These are phyloP conservation scores for Emmonsiellopsis sp. DNA, from an alignment of 2,329 filamentous ascomycete genomes.

Conservation along the genomic window DNA sequence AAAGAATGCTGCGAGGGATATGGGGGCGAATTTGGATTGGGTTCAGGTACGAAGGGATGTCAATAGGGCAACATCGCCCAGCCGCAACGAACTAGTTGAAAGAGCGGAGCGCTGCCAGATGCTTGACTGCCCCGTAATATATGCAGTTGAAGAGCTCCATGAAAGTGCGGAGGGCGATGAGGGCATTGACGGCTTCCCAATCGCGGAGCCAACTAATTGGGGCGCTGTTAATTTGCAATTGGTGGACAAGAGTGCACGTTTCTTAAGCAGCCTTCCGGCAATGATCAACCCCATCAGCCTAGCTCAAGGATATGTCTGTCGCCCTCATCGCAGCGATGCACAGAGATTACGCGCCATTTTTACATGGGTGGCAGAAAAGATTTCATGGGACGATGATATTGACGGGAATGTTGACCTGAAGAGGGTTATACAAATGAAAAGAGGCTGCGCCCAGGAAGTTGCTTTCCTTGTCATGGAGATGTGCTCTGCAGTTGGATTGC, in stretches of 20 bases:
- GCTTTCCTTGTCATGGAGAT: conserved; percentile 83
- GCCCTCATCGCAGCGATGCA: conserved; percentile 88
- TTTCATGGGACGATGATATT: conserved; percentile 91
- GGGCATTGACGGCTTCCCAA: conserved; percentile 70
- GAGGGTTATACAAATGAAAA: conserved; percentile 72
- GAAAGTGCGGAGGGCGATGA: conserved; percentile 85
- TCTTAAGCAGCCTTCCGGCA: conserved; percentile 73
- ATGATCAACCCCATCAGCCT: conserved; percentile 73
- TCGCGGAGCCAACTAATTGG: conserved; percentile 77
- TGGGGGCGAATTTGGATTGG: conserved; percentile 67
- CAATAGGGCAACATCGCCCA: conserved; percentile 88
- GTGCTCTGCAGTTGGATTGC: conserved; percentile 81
- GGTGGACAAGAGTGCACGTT: conserved; percentile 93
- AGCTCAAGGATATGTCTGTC: conserved; percentile 84
- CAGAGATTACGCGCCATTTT: conserved; percentile 91
- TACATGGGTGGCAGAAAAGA: conserved; percentile 92
- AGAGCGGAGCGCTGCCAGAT: conserved; percentile 84
- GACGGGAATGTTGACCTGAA: conserved; percentile 69
- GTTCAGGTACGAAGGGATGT: conserved; percentile 95
- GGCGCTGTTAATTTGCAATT: conserved; percentile 67
- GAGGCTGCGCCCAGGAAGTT: conserved; percentile 82
- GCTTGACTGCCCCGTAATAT: conserved; percentile 81
- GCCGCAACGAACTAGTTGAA: conserved; percentile 77
- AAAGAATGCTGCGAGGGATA: conserved; percentile 56
- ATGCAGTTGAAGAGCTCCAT: conserved; percentile 81